Conservation (phyloP, 2,329 filamentous ascomycete species). For the Tolypocladium amazonense region DNA sequence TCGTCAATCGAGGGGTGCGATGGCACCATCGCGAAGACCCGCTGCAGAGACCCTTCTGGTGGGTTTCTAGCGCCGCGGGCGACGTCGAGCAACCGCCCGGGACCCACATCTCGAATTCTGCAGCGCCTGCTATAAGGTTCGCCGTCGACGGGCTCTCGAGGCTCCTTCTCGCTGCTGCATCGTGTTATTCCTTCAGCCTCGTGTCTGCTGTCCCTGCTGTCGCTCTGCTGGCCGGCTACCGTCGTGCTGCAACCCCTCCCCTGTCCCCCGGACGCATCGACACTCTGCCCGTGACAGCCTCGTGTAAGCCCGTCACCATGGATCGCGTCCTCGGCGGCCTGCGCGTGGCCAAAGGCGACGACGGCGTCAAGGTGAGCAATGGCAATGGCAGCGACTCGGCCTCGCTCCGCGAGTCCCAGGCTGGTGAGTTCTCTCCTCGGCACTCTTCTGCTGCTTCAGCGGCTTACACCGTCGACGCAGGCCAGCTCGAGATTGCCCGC, state of each 20-base stretch:
- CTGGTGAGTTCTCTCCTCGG: slow-evolving; percentile 3
- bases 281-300: background rate
- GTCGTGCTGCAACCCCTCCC: background rate
- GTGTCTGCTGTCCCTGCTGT: background rate
- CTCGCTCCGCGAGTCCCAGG: slow-evolving; percentile 2
- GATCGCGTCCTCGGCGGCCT: background rate
- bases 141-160: background rate
- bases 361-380: slow-evolving; percentile 1
- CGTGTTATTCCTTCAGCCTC: background rate
- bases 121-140: background rate
- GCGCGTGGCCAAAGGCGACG: slow-evolving; percentile 2
- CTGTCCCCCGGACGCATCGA: no score
- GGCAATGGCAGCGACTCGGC: slow-evolving; percentile 1
- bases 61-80: background rate
- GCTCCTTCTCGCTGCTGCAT: background rate
- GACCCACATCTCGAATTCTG: background rate
- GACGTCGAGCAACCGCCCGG: background rate
- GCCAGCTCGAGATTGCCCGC: slow-evolving; percentile 25
- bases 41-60: background rate
- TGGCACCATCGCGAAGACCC: slow-evolving; percentile 10
- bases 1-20: slow-evolving; percentile 9
- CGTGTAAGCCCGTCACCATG: background rate
- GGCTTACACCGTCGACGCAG: slow-evolving; percentile 4
- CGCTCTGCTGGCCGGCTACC: no score
- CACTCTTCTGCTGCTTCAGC: background rate